These are phyloP conservation scores for Phyllosticta paracitricarpa DNA, from an alignment of 2,329 filamentous ascomycete species.

Conservation along the genomic window DNA sequence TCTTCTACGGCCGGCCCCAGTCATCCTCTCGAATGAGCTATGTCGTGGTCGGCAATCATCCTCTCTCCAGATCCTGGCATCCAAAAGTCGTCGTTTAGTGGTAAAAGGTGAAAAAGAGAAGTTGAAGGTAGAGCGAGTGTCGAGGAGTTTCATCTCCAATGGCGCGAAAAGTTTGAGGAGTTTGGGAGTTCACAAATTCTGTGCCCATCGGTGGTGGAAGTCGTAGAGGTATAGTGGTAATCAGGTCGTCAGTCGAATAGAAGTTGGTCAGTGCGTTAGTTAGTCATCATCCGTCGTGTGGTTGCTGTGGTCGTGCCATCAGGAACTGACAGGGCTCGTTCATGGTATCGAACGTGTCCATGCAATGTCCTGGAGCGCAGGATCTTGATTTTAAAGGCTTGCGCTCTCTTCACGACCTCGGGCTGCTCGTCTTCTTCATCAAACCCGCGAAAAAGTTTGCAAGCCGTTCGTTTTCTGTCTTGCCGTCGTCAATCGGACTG, in stretches of 20 bases:
- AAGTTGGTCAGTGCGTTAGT: background rate
- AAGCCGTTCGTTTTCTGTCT: conserved; percentile 30
- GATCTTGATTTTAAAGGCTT: background rate
- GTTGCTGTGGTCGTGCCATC: background rate
- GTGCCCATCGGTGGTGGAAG: background rate
- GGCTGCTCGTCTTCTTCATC: conserved; percentile 17
- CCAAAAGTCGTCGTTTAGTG: background rate
- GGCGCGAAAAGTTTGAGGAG: background rate
- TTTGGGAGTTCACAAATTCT: background rate
- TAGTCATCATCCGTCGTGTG: background rate
- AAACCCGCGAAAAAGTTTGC: conserved; percentile 30
- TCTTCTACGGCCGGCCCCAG: no score
- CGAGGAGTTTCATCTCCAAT: background rate
- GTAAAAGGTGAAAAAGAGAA: background rate
- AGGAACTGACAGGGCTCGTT: background rate
- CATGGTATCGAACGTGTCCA: background rate
- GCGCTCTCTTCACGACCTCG: background rate
- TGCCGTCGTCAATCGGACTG: conserved; percentile 19
- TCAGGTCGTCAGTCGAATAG: background rate
- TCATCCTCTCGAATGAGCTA: background rate
- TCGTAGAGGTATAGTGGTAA: background rate
- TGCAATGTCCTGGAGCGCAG: background rate
- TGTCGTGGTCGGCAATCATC: background rate
- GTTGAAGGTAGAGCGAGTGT: background rate
- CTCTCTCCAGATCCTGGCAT: background rate